Evolutionary conservation across 306 rosid species (phyloP), one percentile per base, ranked within the genome.

Genomic region (Ormosia emarginata): DNA sequence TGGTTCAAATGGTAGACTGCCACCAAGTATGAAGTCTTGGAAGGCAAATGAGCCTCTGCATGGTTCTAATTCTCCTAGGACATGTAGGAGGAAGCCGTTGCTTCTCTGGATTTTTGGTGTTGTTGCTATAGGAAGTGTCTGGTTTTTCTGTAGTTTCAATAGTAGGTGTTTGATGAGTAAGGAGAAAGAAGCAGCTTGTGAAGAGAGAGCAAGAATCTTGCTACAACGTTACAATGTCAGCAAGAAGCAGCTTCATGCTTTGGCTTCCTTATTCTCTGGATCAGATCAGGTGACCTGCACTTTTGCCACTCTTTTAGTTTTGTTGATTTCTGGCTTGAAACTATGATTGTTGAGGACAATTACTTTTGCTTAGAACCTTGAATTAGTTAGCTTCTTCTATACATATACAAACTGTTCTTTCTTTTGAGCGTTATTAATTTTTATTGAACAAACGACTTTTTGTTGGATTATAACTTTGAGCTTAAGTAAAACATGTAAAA

Each of bases 231-330:
- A 86, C 89, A 95, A 95, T 85, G 87, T 92, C 73, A 93, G 93
- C 88, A 86, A 79, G 71, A 80, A 83, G 68, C 92, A 88, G 72
- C 88, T 92, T 87, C 91, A 82, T 18, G 89, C 87, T 66, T 85
- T 90, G 77, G 87, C 85, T 67, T 87, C 97, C 66, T 58, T 81
- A 46, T 87, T 92, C 86, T 77, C 87, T 55, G 83, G 77, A 87
- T 90, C 98, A 79, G 97, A 95, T 93, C 97, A 95, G 99, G 99
- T 95, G 73, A 67, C 39, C 7, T 73, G 41, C 55, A 15, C 52
- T 81, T 62, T 57, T 14, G 47, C 74, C 46, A 10, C 67, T 58
- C 46, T 52, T 14, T 65, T 58, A 69, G 30, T 58, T 69, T 79
- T 71, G 34, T 77, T 68, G 55, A n/a, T 85, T 76, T 43, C 18